Base-by-base conservation (phyloP, 2,329 filamentous ascomycete species). In the Fusarium anthophilum region DNA sequence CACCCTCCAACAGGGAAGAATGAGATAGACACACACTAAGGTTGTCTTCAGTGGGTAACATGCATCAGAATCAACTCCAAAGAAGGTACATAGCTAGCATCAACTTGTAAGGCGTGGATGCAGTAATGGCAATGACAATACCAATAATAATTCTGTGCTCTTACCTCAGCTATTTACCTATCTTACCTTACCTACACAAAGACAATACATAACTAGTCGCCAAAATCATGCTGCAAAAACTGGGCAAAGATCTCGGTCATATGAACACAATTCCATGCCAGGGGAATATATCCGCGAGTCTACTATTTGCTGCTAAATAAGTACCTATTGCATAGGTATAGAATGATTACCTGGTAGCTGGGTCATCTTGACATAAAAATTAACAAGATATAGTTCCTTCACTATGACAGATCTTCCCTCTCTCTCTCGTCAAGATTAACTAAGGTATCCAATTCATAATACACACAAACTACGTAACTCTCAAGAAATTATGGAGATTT, bases 201-300 rank as follows among this genome's bases (percentile, higher is more conserved):
- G 55, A 30, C 35, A 56, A 59, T 51, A 18, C 35, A 35, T 35
- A 28, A 9, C 8, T 28, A 59, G 44, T 12, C n/a, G 18, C 22
- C 39, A 41, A 30, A 22, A 50, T 63, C 35, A 39, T 45, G 43
- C 17, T n/a, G 11, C 61, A 53, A 72, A 55, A 73, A 72, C 58
- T 38, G 51, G 47, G 43, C 20, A 43, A 38, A 50, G 17, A 63
- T 43, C 69, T 74, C 72, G 57, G 72, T 74, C 72, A 74, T 74
- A 74, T 75, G 64, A 75, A 66, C 72, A 51, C 45, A 73, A 53
- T 43, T 63, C 48, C 72, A 75, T 70, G 69, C 61, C 72, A 50
- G 58, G 57, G 48, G 47, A 37, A 60, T 59, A 71, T 71, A 61
- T 32, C 63, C 64, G 56, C 6, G 8, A 14, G 48, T 51, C 26